Conservation (phyloP, 2,329 filamentous ascomycete species). For the Aspergillus sojae region DNA sequence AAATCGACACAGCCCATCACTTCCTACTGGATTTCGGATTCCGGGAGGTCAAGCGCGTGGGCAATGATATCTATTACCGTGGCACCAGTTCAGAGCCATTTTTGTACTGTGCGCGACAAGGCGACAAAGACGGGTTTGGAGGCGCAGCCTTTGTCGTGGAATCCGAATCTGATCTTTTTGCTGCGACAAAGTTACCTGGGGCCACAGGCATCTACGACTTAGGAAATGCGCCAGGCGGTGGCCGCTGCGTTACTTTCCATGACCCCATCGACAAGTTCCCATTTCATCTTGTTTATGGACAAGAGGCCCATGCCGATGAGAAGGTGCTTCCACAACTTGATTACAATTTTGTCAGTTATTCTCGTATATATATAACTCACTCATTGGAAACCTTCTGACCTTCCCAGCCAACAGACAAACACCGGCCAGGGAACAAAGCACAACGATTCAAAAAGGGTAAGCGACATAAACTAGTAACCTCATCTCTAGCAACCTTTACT, state of each 20-base stretch:
- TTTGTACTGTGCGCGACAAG: constrained; percentile 17
- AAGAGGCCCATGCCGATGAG: constrained; percentile 17
- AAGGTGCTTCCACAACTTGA: constrained; percentile 13
- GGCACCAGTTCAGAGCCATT: constrained; percentile 21
- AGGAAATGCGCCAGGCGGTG: constrained; percentile 35
- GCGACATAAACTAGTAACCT: background rate
- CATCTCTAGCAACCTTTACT: too few species aligned
- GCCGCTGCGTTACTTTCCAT: constrained; percentile 34
- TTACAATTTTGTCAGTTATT: constrained; percentile 19
- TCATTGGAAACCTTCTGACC: too few species aligned
- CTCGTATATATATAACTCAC: too few species aligned
- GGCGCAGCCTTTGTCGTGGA: too few species aligned
- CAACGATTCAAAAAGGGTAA: constrained; percentile 18
- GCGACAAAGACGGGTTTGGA: background rate
- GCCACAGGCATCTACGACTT: too few species aligned
- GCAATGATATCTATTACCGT: constrained; percentile 17
- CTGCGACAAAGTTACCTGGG: too few species aligned
- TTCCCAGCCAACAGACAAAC: constrained; percentile 18
- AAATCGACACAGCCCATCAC: constrained; percentile 19
- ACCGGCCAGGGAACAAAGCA: constrained; percentile 16
- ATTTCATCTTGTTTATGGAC: constrained; percentile 41
- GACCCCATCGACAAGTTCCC: constrained; percentile 40
- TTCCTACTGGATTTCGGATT: constrained; percentile 23
- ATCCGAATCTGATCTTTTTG: too few species aligned
- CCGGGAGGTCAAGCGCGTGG: constrained; percentile 14